Base-by-base conservation (phyloP, 352 stramenopile genomes). In the Pythium pyrilobum region DNA sequence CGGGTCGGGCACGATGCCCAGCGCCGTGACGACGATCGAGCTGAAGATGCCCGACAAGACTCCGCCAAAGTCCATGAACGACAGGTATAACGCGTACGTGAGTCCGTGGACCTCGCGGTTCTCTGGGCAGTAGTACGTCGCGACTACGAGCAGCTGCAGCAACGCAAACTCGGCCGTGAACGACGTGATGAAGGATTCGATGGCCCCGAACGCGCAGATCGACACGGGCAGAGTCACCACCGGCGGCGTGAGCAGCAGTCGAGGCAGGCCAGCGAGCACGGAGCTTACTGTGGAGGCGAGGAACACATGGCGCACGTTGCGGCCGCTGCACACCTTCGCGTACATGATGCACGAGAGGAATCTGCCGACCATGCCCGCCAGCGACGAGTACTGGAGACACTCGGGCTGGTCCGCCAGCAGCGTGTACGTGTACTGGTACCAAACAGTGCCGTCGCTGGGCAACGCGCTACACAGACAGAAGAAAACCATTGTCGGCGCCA, bases 61-160 rank as follows among this genome's bases (percentile, higher is more conserved):
- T 24, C 80, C 82, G 15, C 82, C 82, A 64, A 92, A 89, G 66
- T 92, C 80, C 78, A 92, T 92, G 53, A 89, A 89, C 12, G 80
- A 90, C 33, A 92, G 61, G 56, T 77, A 92, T 46, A 92, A 59
- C 39, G 82, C 80, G 59, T 92, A 92, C 40, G 82, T 87, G 25
- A 92, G 64, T 3, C 82, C 82, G 50, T 89, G 77, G 9, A 87
- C 63, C 3, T 82, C 69, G 1, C 56, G 64, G 46, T 69, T 62
- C 9, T 67, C 47, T 0, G 82, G 82, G 29, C 80, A 90, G 56
- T 90, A 91, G 66, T 72, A 89, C 7, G 82, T 92, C n/a, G 82
- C 82, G 20, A 92, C 77, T 25, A 92, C 80, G 20, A 92, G 74
- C 33, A 92, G 51, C 53, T 90, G 82, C 16, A 92, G 63, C 33